Base-by-base conservation (phyloP, 164 flowering plant species). In the Vitis amurensis region DNA sequence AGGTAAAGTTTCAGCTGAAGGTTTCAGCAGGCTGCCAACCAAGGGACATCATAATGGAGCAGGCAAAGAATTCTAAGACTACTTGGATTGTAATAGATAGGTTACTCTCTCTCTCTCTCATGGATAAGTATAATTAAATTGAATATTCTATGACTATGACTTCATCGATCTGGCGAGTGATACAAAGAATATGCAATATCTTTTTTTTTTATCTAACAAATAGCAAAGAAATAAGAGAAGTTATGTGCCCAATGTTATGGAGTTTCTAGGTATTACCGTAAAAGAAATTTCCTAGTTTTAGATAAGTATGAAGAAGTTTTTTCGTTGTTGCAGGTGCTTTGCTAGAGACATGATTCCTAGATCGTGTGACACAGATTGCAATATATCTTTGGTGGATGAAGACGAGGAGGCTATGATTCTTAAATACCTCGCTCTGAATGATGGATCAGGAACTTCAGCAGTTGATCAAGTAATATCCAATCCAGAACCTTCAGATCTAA, bases 41-140 rank as follows among this genome's bases (percentile, higher is more conserved):
- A 9, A 71, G 17, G 66, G 69, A 53, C 37, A 69, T 79, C 13
- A 69, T 79, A 59, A 30, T 64, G 5, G 72, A 77, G 31, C 79
- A 75, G 66, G 85, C 83, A 13, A 77, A 47, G 71, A 65, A 56
- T 30, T 64, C 50, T 12, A 57, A 50, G 61, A 74, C 85, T 0
- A 73, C 82, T 29, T 79, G 76, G 81, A 77, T 82, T 23, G 59
- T 79, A 56, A 65, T 75, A 75, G 85, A 79, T 55, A 77, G 81
- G 82, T 77, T n/a, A 50, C 59, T 71, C 29, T 68, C 71, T 68
- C 59, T 61, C 65, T 13, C 48, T 60, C 11, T 66, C 44, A 37
- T 37, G 44, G 44, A 37, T 37, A 6, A 37, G 44, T 37, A 37
- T 3, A 37, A 37, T 37, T 23, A 6, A 37, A 37, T 37, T 37